Conservation (phyloP, 2,329 filamentous ascomycete genomes). For the Colletotrichum falcatum region DNA sequence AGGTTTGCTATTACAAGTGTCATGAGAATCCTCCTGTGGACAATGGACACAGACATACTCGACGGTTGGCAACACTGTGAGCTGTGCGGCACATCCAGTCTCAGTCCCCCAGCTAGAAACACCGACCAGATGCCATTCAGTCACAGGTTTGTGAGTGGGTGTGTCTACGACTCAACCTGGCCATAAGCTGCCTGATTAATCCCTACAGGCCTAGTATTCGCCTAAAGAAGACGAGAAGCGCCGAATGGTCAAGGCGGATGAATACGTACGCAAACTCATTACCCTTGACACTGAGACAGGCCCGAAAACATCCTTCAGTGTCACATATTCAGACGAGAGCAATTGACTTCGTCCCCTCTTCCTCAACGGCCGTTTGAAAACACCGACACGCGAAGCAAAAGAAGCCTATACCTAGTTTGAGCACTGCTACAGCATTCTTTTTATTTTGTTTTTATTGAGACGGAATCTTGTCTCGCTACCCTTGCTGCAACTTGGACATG, state of each 20-base stretch:
- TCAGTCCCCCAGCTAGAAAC: not conserved
- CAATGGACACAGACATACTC: not conserved
- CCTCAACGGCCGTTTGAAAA: not conserved
- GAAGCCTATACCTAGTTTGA: slow-evolving; percentile 10
- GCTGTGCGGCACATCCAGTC: slow-evolving; percentile 5
- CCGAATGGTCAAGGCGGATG: slow-evolving; percentile 2
- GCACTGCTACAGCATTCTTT: not conserved
- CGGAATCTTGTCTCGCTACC: not conserved
- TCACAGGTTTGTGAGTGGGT: not conserved
- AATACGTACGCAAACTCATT: slow-evolving; percentile 22
- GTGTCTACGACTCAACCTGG: not conserved
- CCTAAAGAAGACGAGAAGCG: not conserved
- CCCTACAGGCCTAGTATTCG: not conserved
- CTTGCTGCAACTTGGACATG: not conserved
- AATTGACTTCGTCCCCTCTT: slow-evolving; percentile 20
- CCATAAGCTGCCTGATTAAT: not conserved
- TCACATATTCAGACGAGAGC: slow-evolving; percentile 30
- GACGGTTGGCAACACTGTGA: slow-evolving; percentile 2
- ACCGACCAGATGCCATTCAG: not conserved
- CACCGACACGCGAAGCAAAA: slow-evolving; percentile 15
- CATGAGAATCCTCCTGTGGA: not conserved
- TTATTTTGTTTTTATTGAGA: not conserved
- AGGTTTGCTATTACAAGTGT: not conserved
- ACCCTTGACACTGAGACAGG: slow-evolving; percentile 32
- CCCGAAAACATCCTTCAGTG: slow-evolving; percentile 28